Evolutionary conservation across 1,284 basidiomycete genomes (phyloP), one percentile per base, ranked within the genome.

Genomic region (Moniliophthora roreri): DNA sequence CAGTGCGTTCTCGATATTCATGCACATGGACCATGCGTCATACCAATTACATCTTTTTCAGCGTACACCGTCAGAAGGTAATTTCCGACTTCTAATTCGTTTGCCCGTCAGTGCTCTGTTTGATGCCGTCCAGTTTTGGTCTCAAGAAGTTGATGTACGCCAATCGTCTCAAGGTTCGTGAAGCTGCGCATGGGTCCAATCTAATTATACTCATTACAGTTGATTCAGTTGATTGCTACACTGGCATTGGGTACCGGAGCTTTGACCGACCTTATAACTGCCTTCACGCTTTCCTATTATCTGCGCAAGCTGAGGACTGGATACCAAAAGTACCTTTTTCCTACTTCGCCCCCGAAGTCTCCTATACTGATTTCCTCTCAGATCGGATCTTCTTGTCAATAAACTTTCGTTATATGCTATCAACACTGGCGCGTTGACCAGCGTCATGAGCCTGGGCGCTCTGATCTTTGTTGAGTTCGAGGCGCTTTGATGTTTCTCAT

Each of bases 281-380:
- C 57, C 15, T n/a, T 45, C n/a, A 32, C 57, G 9, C 39, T 55
- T 16, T 48, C 21, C 20, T 58, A 48, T 36, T 58, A 48, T 28
- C 32, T 58, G 16, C 49, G 48, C 11, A 58, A 53, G 26, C 16
- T 55, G 41, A 24, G 50, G n/a, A 58, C 57, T 4, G 57, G 57
- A 11, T 53, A 47, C 23, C n/a, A 13, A 46, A 16, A 50, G 57
- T 58, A 48, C 35, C 11, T 35, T 7, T 21, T 46, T 13, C 40
- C 35, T 34, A 34, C 13, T 8, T 10, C 28, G 2, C 23, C n/a
- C 9, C 34, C 23, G 24, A 36, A 15, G 9, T 32, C 28, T 18
- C 9, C 18, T 21, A 36, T 24, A 36, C 34, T 44, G 10, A 18
- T 37, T 10, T 15, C 21, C 32, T 2, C 18, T 38, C 45, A 58